A percentile compares a stretch with the other conserved stretches of the same genome.
Evolutionary conservation across 2,329 filamentous ascomycete genomes (phyloP).

Genomic region (Penicillium sp.): DNA sequence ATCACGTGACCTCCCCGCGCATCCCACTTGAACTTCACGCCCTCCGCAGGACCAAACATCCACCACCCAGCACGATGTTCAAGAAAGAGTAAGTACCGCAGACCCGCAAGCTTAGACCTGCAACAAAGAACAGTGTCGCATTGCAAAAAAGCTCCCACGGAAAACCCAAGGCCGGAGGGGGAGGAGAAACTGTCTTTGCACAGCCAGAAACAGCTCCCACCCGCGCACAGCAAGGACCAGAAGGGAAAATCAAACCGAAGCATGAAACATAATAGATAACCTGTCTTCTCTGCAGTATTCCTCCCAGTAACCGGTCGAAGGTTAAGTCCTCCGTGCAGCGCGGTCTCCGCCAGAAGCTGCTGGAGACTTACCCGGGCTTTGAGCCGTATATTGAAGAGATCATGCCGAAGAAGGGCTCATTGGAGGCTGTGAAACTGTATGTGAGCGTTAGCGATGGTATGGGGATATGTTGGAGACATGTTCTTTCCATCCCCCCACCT

Average conservation of each 20-base stretch:
- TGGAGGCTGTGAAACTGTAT: constrained; percentile 86
- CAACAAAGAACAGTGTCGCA: too few species aligned
- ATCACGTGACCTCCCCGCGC: constrained; percentile 33
- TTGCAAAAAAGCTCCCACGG: too few species aligned
- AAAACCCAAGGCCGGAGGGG: too few species aligned
- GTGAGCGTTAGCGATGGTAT: too few species aligned
- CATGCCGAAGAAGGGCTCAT: constrained; percentile 89
- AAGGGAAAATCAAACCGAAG: too few species aligned
- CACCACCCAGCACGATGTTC: constrained; percentile 68
- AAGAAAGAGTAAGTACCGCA: constrained; percentile 77
- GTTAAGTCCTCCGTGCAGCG: constrained; percentile 97
- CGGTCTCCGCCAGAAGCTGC: constrained; percentile 77
- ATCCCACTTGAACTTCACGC: constrained; percentile 24
- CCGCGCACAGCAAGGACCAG: background rate
- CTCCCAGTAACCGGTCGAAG: constrained; percentile 83
- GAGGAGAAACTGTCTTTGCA: background rate
- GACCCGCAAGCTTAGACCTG: too few species aligned
- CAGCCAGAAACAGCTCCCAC: constrained; percentile 6
- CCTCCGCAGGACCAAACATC: constrained; percentile 8
- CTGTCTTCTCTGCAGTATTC: constrained; percentile 59
- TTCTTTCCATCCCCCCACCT: too few species aligned
- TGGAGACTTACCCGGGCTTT: constrained; percentile 83
- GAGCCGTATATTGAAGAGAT: constrained; percentile 89
- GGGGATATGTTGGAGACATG: too few species aligned
- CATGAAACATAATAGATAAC: background rate